phyloP scores from a whole-genome alignment of 2,329 filamentous ascomycete species.

The Fonsecaea nubica region DNA sequence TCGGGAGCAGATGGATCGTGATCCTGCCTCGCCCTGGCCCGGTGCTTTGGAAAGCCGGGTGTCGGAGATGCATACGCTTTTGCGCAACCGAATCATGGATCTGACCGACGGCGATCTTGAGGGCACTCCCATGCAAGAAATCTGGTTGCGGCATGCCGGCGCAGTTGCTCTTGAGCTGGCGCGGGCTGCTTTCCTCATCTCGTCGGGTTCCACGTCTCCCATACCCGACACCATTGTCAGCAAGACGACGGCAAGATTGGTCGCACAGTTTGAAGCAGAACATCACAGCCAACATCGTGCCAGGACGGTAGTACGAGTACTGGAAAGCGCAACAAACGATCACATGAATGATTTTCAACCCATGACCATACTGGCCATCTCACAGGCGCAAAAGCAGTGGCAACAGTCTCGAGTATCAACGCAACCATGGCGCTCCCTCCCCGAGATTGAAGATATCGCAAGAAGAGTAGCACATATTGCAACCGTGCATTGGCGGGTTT shows the following conservation, averaged over 20 bases:
- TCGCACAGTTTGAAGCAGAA: conserved; percentile 18
- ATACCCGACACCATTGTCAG: conserved; percentile 14
- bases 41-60: conserved; percentile 42
- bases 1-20: conserved; percentile 6
- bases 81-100: conserved; percentile 45
- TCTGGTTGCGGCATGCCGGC: conserved; percentile 47
- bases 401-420: conserved; percentile 34
- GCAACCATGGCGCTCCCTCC: conserved; percentile 39
- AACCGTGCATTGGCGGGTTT: conserved; percentile 88
- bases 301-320: conserved; percentile 7
- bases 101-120: conserved; percentile 37
- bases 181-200: conserved; percentile 47
- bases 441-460: conserved; percentile 62
- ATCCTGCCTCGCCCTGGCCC: conserved; percentile 31
- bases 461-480: conserved; percentile 82
- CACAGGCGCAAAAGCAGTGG: conserved; percentile 49
- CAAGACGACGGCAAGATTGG: conserved; percentile 14
- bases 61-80: conserved; percentile 41
- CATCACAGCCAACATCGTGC: conserved; percentile 5
- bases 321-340: conserved; percentile 43
- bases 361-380: conserved; percentile 53
- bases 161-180: conserved; percentile 53
- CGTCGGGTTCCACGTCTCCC: conserved; percentile 42
- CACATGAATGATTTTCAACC: conserved; percentile 48
- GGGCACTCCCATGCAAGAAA: conserved; percentile 30